Percentiles rank a stretch among this genome's conserved stretches.
These are phyloP conservation scores for Anthracocystis setariae DNA, from an alignment of 1,284 basidiomycete genomes.

Conservation along the genomic window DNA sequence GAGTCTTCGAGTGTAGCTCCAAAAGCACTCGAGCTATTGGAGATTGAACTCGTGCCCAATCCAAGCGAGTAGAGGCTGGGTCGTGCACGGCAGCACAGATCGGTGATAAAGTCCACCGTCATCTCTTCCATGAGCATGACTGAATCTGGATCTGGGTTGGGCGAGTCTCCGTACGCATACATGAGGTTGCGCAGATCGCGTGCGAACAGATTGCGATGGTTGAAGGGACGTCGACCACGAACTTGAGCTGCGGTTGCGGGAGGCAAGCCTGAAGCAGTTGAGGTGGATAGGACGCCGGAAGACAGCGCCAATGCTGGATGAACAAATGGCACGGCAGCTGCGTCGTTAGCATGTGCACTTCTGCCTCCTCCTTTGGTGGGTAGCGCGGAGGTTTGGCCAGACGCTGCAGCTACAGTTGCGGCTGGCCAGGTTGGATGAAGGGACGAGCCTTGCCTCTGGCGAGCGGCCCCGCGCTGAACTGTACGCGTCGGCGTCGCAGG, in stretches of 20 bases:
- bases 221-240: conserved; percentile 52
- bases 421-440: conserved; percentile 22
- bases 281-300: conserved; percentile 15
- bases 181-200: conserved; percentile 78
- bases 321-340: conserved; percentile 32
- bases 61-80: conserved; percentile 55
- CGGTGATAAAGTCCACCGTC: conserved; percentile 86
- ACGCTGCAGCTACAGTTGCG: conserved; percentile 3
- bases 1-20: conserved; percentile 33
- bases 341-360: conserved; percentile 16
- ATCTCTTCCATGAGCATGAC: conserved; percentile 94
- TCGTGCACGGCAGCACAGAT: conserved; percentile 75
- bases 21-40: conserved; percentile 32
- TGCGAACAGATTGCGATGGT: conserved; percentile 55
- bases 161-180: conserved; percentile 94
- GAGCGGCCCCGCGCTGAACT: conserved; percentile 28
- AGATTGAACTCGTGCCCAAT: conserved; percentile 44
- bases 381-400: conserved; percentile 11
- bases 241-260: conserved; percentile 24
- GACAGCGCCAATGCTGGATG: conserved; percentile 43
- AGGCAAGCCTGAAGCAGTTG: conserved; percentile 16
- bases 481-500: conserved; percentile 34
- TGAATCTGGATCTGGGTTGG: conserved; percentile 84
- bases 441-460: conserved; percentile 40
- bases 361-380: conserved; percentile 18